Base-by-base conservation (phyloP, 2,329 filamentous ascomycete genomes). In the Leptoxyphium fumago region DNA sequence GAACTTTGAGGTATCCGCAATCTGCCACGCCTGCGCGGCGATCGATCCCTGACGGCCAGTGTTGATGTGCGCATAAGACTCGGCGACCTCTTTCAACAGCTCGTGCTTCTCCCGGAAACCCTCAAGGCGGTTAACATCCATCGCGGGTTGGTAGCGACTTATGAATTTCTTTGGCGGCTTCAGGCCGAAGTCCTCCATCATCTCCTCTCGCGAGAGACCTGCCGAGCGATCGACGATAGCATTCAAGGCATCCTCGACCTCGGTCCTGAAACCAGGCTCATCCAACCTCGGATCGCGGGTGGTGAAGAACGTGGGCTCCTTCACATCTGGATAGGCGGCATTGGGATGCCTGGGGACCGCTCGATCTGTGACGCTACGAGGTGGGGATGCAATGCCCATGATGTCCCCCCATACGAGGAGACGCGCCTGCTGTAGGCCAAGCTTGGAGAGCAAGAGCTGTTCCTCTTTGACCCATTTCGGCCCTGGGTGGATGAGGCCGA, bases 391-490 rank as follows among this genome's bases (percentile, higher is more conserved):
- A 26, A 71, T 63, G 18, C 67, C 67, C 10, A 70, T 59, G 5
- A 63, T 62, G 51, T 68, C 64, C n/a, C 67, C 68, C 58, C 67
- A 70, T 46, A 69, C 68, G 44, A 71, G 56, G 39, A 71, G 58
- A 21, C 67, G 59, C 32, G 65, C 65, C 52, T 71, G 68, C 50
- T 70, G 64, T 18, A 71, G 59, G 43, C 67, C 67, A 5, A 70
- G 55, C 43, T 63, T 61, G 2, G 63, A 58, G 26, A 69, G 58
- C 17, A 64, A 59, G 17, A 68, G 58, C 47, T 66, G 65, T 48
- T 71, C 66, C 11, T 58, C 56, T 46, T 61, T 62, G 36, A 66
- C 61, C 50, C 62, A 63, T 46, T 65, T 60, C 40, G 65, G 64
- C 40, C 57, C 55, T 1, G 65, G 63, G 44, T 67, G 63, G 44